Evolutionary conservation across 306 rosid species (phyloP), one percentile per base, ranked within the genome.

Genomic region (Vigna radiata): DNA sequence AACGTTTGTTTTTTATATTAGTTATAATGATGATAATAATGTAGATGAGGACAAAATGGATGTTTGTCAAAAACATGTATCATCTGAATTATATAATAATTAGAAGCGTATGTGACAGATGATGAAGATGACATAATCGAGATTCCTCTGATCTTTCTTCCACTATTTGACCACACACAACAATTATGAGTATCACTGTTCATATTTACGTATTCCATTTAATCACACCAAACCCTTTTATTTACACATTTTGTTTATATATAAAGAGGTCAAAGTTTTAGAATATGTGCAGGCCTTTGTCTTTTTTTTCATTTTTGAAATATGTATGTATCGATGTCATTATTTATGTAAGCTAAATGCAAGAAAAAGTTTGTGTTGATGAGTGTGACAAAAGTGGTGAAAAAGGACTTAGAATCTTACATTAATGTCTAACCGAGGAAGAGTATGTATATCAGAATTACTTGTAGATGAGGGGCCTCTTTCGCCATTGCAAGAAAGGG

Each of bases 51-150:
- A 88, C 93, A 89, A 86, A 83, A 81, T 33, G 54, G 53, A 85
- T 66, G 79, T 92, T 86, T 88, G 89, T 88, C 91, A 73, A 56
- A 39, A 73, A 73, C 72, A 67, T 72, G 84, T 55, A 82, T 76
- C 69, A 71, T 88, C 82, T 55, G 18, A 71, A 68, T 47, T 73
- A 63, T 74, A 82, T 55, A 78, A 88, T 81, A 85, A 81, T 82
- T 29, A 73, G 70, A 39, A 72, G 78, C 47, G 53, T 56, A 78
- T 65, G 72, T 62, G 54, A 73, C 31, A 59, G 33, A 29, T 29
- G 54, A 79, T 79, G 13, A 79, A 64, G 44, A 61, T 33, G 79
- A 79, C 70, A 65, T 65, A 80, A 65, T 67, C 66, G 39, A 68
- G 87, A 86, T 76, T 86, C 64, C 66, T 2, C 33, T 18, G 29